These are phyloP conservation scores for Eutypella sp. DNA, from an alignment of 2,329 filamentous ascomycete genomes.

Conservation along the genomic window DNA sequence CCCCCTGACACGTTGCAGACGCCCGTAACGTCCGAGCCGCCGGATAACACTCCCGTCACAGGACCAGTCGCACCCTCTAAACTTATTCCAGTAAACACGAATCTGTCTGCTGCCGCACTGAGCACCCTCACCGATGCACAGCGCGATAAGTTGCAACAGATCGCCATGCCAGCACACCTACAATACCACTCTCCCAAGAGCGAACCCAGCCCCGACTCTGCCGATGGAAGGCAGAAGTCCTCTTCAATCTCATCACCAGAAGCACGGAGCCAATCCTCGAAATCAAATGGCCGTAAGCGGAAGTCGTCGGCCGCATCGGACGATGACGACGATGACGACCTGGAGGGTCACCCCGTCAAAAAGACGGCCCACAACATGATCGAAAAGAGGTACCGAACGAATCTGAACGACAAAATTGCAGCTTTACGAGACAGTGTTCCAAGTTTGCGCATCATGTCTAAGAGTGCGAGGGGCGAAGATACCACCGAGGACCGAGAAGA, in stretches of 20 bases:
- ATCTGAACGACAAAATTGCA: constrained; percentile 95
- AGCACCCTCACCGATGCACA: constrained; percentile 51
- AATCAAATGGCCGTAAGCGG: constrained; percentile 54
- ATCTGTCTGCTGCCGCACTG: constrained; percentile 28
- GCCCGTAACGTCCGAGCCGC: constrained; percentile 29
- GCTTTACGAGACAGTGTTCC: constrained; percentile 89
- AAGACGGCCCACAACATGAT: constrained; percentile 99
- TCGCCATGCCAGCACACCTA: constrained; percentile 60
- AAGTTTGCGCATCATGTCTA: constrained; percentile 78
- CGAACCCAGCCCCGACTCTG: constrained; percentile 54
- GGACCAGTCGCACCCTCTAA: constrained; percentile 20
- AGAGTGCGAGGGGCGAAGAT: constrained; percentile 63
- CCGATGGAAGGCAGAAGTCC: constrained; percentile 42
- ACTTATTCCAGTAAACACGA: constrained; percentile 20
- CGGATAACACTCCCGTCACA: constrained; percentile 28
- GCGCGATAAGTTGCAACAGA: constrained; percentile 56
- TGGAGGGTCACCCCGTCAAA: constrained; percentile 60
- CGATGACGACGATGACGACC: constrained; percentile 56
- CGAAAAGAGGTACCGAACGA: constrained; percentile 93
- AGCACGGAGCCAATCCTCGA: constrained; percentile 38
- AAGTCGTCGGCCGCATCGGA: constrained; percentile 59
- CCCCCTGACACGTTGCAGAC: constrained; percentile 19
- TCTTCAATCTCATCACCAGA: constrained; percentile 57
- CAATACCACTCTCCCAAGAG: constrained; percentile 56
- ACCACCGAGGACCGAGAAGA: constrained; percentile 73